These are phyloP conservation scores for Multifurca ochricompacta DNA, from an alignment of 768 basidiomycete species.

Conservation along the genomic window DNA sequence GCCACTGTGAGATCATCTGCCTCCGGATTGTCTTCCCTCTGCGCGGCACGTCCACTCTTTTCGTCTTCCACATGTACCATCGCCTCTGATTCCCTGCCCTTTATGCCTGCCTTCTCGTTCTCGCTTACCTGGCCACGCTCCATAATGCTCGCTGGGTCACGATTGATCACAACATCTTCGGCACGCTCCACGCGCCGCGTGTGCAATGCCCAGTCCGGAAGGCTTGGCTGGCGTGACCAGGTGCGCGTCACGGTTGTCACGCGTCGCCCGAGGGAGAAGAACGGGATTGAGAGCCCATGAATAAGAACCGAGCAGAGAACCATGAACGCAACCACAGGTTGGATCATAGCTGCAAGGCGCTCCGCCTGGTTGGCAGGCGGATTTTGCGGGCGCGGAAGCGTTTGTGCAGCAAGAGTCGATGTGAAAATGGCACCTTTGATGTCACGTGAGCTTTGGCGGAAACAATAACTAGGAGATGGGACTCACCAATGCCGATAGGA, in stretches of 20 bases:
- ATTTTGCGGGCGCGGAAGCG: conserved; percentile 40
- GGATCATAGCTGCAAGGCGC: conserved; percentile 65
- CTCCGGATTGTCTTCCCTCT: conserved; percentile 11
- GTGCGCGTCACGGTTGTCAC: conserved; percentile 90
- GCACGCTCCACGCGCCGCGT: conserved; percentile 61
- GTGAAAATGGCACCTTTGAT: conserved; percentile 83
- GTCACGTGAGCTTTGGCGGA: conserved; percentile 10
- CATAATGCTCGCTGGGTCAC: conserved; percentile 49
- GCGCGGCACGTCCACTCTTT: conserved; percentile 22
- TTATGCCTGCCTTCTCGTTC: conserved; percentile 15
- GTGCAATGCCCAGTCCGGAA: conserved; percentile 80
- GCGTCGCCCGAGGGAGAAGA: conserved; percentile 84
- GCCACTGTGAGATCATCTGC: conserved; percentile 14
- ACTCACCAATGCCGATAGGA: conserved; percentile 67
- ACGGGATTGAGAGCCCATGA: conserved; percentile 89
- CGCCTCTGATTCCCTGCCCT: conserved; percentile 11
- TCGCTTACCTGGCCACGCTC: conserved; percentile 39
- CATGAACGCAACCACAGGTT: conserved; percentile 93
- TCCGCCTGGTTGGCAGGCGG: conserved; percentile 53
- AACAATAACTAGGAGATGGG: neutral
- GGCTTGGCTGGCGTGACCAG: conserved; percentile 64
- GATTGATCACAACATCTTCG: conserved; percentile 79
- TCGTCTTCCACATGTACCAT: conserved; percentile 18
- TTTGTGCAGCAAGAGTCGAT: conserved; percentile 65
- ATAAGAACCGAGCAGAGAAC: conserved; percentile 85